Evolutionary conservation across 1,284 basidiomycete genomes (phyloP).

Genomic region (Pisolithus thermaeus): DNA sequence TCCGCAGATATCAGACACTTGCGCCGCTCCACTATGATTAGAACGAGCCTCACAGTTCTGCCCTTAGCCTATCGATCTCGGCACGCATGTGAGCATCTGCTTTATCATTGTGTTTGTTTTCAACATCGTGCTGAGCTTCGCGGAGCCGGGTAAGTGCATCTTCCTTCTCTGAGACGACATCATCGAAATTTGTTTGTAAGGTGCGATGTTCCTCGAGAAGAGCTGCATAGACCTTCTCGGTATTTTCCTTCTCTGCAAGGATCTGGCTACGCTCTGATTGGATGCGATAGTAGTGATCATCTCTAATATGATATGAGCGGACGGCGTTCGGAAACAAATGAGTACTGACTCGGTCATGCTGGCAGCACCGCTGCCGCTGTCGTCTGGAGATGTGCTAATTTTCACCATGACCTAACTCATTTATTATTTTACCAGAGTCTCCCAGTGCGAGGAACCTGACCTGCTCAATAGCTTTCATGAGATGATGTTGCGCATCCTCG

Average conservation of each 20-base stretch:
- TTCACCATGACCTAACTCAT: slow-evolving; percentile 64
- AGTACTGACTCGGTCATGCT: slow-evolving; percentile 71
- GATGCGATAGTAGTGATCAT: slow-evolving; percentile 80
- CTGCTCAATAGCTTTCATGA: slow-evolving; percentile 86
- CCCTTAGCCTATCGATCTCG: slow-evolving; percentile 75
- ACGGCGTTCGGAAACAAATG: slow-evolving; percentile 6
- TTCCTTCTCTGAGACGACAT: slow-evolving; percentile 65
- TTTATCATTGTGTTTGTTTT: slow-evolving; percentile 58
- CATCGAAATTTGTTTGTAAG: slow-evolving; percentile 68
- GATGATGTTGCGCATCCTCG: slow-evolving; percentile 73
- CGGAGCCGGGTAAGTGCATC: slow-evolving; percentile 55
- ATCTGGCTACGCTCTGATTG: slow-evolving; percentile 74
- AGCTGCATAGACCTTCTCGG: slow-evolving; percentile 71
- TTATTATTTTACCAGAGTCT: not conserved
- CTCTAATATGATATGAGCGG: slow-evolving; percentile 38
- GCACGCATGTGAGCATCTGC: slow-evolving; percentile 63
- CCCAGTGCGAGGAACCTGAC: slow-evolving; percentile 31
- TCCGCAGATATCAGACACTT: slow-evolving; percentile 28
- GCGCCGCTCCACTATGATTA: slow-evolving; percentile 3
- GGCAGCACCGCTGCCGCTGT: slow-evolving; percentile 41
- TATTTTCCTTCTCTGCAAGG: slow-evolving; percentile 70
- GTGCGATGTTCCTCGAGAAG: slow-evolving; percentile 74
- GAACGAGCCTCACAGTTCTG: slow-evolving; percentile 63
- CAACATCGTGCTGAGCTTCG: slow-evolving; percentile 53
- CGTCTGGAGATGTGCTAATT: slow-evolving; percentile 41